Evolutionary conservation across 164 flowering plant species (phyloP).

Genomic region (Paratinospora sagittata): DNA sequence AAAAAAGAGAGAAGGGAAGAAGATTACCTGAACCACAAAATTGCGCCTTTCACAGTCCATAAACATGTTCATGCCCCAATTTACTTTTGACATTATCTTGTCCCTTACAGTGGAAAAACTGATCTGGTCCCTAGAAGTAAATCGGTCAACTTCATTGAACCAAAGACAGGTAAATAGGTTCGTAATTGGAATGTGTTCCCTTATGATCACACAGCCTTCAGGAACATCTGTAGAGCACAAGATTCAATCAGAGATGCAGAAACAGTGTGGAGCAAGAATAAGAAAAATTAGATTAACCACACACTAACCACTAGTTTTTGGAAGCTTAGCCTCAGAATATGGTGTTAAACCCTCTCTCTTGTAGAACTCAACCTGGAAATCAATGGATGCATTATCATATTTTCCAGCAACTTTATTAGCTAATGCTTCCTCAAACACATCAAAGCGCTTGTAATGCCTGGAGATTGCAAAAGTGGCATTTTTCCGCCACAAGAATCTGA

Average conservation of each 20-base stretch:
- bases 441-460: slow-evolving; percentile 85
- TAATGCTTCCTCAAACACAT: slow-evolving; percentile 89
- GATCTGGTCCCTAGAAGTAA: slow-evolving; percentile 88
- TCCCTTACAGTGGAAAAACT: slow-evolving; percentile 92
- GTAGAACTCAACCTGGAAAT: slow-evolving; percentile 76
- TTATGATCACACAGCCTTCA: slow-evolving; percentile 86
- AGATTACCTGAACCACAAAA: slow-evolving; percentile 77
- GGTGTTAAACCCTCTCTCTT: slow-evolving; percentile 80
- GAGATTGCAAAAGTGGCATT: slow-evolving; percentile 90
- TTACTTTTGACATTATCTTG: slow-evolving; percentile 54
- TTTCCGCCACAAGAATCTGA: slow-evolving; percentile 27
- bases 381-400: slow-evolving; percentile 81
- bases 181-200: slow-evolving; percentile 81
- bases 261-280: neutral
- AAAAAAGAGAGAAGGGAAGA: neutral
- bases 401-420: slow-evolving; percentile 94
- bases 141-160: slow-evolving; percentile 99
- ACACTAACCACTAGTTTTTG: slow-evolving; percentile 85
- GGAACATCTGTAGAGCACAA: slow-evolving; percentile 72
- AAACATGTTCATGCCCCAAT: slow-evolving; percentile 78
- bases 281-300: neutral
- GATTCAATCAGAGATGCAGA: slow-evolving; percentile 1
- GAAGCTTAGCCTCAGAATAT: slow-evolving; percentile 79
- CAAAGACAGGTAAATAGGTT: slow-evolving; percentile 87
- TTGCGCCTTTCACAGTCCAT: slow-evolving; percentile 91